Evolutionary conservation across 768 basidiomycete species (phyloP), one percentile per base, ranked within the genome.

Genomic region (Chlorophyllum brunneum): DNA sequence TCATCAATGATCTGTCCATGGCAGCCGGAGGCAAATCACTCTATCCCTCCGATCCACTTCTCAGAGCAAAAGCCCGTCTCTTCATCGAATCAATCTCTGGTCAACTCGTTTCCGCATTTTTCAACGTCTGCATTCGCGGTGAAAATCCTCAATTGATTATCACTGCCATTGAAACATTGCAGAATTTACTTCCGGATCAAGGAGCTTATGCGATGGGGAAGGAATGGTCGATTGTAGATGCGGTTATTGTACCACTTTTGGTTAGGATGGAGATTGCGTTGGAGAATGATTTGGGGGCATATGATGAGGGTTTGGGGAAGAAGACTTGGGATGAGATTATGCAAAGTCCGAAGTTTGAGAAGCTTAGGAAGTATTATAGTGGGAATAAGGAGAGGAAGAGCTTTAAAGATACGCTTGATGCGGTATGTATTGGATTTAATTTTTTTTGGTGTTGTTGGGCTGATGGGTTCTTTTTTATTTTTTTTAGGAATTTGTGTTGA

Each of bases 181-280:
- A 85, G 61, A 58, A 56, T 3, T 66, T 80, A 20, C 68, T 88
- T 36, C 76, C 80, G 0, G 56, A 61, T 5, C 66, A 72, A 39
- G 44, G 31, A 11, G 39, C 11, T 9, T 81, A 69, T 38, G 80
- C 67, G 1, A 56, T 71, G 24, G 68, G 76, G 10, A 20, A 18
- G 5, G 67, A 76, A 38, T 86, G 73, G 63, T 80, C 75, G 15
- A 77, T 79, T 40, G 85, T 83, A 9, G 86, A 87, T 57, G 76
- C 79, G 5, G 78, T 81, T 0, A 60, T 86, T 23, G 67, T 75
- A 2, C 82, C 86, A 1, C 82, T 85, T 72, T 57, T 85, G 10
- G 82, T 74, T 18, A 71, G 85, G 8, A 54, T 76, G 36, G 71
- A 76, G 29, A 54, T 80, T 1, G 41, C 62, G 29, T 57, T 80